Evolutionary conservation across 805 yeast genomes (phyloP).

Genomic region (Sugiyamaella qingdaonensis): DNA sequence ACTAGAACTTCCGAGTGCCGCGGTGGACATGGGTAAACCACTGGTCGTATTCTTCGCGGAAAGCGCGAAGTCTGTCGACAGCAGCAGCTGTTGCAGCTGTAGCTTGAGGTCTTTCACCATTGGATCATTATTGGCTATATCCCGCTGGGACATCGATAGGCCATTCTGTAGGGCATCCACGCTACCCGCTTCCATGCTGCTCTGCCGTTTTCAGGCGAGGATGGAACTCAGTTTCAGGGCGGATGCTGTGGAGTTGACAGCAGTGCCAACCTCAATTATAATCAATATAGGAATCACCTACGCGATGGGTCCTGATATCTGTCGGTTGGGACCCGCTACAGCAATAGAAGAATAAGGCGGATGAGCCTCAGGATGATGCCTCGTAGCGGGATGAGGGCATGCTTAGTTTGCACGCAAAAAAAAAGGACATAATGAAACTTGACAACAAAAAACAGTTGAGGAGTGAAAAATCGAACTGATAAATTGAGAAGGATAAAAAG

Average conservation of each 20-base stretch:
- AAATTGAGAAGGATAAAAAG: too few relatives aligned
- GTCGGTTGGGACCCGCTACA: too few relatives aligned
- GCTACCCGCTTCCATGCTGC: neutral
- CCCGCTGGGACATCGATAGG: neutral
- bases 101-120: slow-evolving; percentile 19
- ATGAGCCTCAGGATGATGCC: too few relatives aligned
- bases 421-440: too few relatives aligned
- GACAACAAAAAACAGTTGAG: too few relatives aligned
- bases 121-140: slow-evolving; percentile 1
- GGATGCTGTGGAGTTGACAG: neutral
- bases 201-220: neutral
- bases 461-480: too few relatives aligned
- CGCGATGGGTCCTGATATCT: too few relatives aligned
- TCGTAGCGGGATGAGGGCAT: too few relatives aligned
- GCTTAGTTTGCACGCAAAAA: too few relatives aligned
- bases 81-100: slow-evolving; percentile 22
- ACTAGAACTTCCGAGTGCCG: neutral
- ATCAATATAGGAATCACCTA: too few relatives aligned
- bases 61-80: slow-evolving; percentile 20
- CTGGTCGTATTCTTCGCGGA: slow-evolving; percentile 9
- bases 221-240: too few relatives aligned
- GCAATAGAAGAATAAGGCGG: too few relatives aligned
- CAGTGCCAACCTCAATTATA: neutral
- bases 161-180: neutral
- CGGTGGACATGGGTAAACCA: neutral